These are phyloP conservation scores for Cucurbita pepo DNA, from an alignment of 306 rosid species.

Conservation along the genomic window DNA sequence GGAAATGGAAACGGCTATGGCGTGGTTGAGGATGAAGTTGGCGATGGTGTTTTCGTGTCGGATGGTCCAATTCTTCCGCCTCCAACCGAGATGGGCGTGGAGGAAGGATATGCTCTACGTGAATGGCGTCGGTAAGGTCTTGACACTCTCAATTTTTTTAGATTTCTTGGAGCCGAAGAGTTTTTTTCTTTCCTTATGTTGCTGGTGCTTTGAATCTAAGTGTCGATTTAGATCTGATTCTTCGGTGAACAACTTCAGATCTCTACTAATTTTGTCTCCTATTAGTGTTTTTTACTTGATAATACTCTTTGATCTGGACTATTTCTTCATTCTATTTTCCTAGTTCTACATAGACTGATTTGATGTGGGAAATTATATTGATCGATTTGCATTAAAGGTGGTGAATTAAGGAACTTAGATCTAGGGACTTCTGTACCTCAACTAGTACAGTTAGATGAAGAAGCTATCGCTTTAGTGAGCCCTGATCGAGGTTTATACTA, in stretches of 20 bases:
- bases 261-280: not conserved
- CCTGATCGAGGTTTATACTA: not conserved
- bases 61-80: slow-evolving; percentile 88
- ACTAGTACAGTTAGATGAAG: not conserved
- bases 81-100: slow-evolving; percentile 64
- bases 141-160: not conserved
- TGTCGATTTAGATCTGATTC: slow-evolving; percentile 2
- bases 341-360: not conserved
- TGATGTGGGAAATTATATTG: slow-evolving; percentile 2
- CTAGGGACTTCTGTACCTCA: not conserved
- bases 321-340: not conserved
- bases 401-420: slow-evolving; percentile 1
- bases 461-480: not conserved
- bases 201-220: not conserved
- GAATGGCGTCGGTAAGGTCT: slow-evolving; percentile 95
- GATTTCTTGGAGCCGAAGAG: not conserved
- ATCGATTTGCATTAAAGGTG: not conserved
- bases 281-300: not conserved
- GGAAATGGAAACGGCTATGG: slow-evolving; percentile 54
- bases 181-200: not conserved
- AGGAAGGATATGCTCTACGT: slow-evolving; percentile 84
- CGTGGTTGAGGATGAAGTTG: slow-evolving; percentile 17
- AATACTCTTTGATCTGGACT: not conserved
- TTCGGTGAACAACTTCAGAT: slow-evolving; percentile 2
- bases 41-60: slow-evolving; percentile 46